phyloP scores from a whole-genome alignment of 805 yeast genomes.

The Torulaspora maleeae region DNA sequence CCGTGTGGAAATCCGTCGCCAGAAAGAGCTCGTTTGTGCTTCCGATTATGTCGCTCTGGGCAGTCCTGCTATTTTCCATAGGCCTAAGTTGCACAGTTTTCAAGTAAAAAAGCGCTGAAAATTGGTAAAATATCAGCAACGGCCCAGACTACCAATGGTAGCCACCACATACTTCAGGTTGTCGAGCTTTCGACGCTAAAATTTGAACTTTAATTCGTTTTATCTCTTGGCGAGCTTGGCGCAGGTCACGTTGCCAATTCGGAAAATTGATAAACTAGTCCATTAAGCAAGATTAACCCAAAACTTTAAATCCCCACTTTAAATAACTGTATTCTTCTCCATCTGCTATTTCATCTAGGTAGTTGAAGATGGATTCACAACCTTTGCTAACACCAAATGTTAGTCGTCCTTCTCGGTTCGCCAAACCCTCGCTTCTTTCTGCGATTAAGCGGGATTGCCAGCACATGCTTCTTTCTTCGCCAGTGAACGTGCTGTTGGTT shows the following conservation, averaged over 20 bases:
- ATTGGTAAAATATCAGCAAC: background rate
- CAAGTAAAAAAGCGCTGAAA: background rate
- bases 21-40: slow-evolving; percentile 17
- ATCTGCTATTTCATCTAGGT: background rate
- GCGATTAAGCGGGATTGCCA: slow-evolving; percentile 20
- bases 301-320: no score
- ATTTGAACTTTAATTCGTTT: background rate
- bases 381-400: slow-evolving; percentile 6
- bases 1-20: slow-evolving; percentile 18
- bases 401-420: slow-evolving; percentile 4
- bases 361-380: slow-evolving; percentile 11
- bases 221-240: background rate
- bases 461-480: slow-evolving; percentile 49
- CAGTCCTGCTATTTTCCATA: slow-evolving; percentile 13
- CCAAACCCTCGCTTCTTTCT: slow-evolving; percentile 17
- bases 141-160: no score
- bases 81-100: slow-evolving; percentile 15
- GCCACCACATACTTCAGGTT: no score
- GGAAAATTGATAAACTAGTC: background rate
- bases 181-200: no score
- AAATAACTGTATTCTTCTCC: no score
- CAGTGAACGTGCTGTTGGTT: slow-evolving; percentile 68
- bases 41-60: slow-evolving; percentile 19
- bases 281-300: no score
- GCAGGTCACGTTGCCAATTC: background rate